Evolutionary conservation across 805 yeast genomes (phyloP).

Genomic region (Zygoascus flipseniorum): DNA sequence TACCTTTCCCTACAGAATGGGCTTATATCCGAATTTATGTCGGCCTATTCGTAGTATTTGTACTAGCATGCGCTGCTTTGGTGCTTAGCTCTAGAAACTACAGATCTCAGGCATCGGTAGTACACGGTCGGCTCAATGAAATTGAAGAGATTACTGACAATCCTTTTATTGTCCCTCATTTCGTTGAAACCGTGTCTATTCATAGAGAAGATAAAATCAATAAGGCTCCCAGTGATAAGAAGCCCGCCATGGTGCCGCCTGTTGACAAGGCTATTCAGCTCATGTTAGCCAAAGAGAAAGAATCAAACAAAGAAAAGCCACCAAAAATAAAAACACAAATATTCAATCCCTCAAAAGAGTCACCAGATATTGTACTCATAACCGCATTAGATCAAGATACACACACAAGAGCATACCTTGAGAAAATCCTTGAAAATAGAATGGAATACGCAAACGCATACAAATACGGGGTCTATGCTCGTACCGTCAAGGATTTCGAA

Average conservation of each 20-base stretch:
- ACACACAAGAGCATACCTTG: slow-evolving; percentile 52
- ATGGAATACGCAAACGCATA: slow-evolving; percentile 80
- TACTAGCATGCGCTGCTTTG: neutral
- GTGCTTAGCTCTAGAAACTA: neutral
- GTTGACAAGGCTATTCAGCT: neutral
- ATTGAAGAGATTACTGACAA: neutral
- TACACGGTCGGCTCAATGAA: neutral
- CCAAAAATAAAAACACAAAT: neutral
- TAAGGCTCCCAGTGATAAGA: neutral
- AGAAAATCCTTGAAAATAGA: slow-evolving; percentile 72
- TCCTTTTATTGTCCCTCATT: neutral
- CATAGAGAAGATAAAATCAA: neutral
- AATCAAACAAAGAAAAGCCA: neutral
- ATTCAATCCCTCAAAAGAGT: neutral
- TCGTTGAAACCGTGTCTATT: neutral
- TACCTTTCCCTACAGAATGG: neutral
- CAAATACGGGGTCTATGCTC: slow-evolving; percentile 71
- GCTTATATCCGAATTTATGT: neutral
- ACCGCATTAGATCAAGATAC: slow-evolving; percentile 72
- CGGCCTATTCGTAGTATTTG: neutral
- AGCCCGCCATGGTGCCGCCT: neutral
- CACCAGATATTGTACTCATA: slow-evolving; percentile 52
- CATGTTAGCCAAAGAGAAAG: neutral
- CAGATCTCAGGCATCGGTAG: neutral
- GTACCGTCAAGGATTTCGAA: slow-evolving; percentile 76